Percentiles rank a stretch among this genome's conserved stretches.
phyloP scores from a whole-genome alignment of 768 basidiomycete genomes.

The Kwoniella mangroviensis region DNA sequence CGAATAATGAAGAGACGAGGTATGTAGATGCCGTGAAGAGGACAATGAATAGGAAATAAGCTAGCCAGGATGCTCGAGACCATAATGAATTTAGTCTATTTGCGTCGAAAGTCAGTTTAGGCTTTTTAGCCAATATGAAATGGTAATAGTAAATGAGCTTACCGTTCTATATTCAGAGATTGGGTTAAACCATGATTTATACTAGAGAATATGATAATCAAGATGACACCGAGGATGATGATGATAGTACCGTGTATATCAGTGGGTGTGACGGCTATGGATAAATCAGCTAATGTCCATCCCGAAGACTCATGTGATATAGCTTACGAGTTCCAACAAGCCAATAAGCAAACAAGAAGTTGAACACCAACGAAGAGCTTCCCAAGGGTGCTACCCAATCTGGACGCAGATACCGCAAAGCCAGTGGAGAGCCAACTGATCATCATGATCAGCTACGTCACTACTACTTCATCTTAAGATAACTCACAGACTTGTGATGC shows the following conservation, averaged over 20 bases:
- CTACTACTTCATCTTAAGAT: not conserved
- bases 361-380: slow-evolving; percentile 91
- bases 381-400: slow-evolving; percentile 97
- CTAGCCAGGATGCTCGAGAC: slow-evolving; percentile 86
- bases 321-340: slow-evolving; percentile 56
- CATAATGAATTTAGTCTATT: slow-evolving; percentile 78
- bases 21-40: slow-evolving; percentile 69
- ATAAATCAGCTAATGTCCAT: slow-evolving; percentile 15
- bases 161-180: slow-evolving; percentile 47
- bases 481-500: slow-evolving; percentile 50
- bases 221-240: slow-evolving; percentile 55
- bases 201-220: slow-evolving; percentile 55
- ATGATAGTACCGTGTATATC: slow-evolving; percentile 55
- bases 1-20: slow-evolving; percentile 72
- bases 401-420: slow-evolving; percentile 55
- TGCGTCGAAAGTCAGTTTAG: no score
- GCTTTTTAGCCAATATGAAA: no score
- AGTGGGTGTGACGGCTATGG: slow-evolving; percentile 49
- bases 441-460: not conserved
- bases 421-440: slow-evolving; percentile 41
- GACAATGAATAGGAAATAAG: slow-evolving; percentile 81
- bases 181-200: slow-evolving; percentile 57
- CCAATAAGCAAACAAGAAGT: slow-evolving; percentile 82
- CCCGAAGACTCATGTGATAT: no score
- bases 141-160: slow-evolving; percentile 8